Evolutionary conservation across 306 rosid genomes (phyloP), one percentile per base, ranked within the genome.

Genomic region (Senna siamea): DNA sequence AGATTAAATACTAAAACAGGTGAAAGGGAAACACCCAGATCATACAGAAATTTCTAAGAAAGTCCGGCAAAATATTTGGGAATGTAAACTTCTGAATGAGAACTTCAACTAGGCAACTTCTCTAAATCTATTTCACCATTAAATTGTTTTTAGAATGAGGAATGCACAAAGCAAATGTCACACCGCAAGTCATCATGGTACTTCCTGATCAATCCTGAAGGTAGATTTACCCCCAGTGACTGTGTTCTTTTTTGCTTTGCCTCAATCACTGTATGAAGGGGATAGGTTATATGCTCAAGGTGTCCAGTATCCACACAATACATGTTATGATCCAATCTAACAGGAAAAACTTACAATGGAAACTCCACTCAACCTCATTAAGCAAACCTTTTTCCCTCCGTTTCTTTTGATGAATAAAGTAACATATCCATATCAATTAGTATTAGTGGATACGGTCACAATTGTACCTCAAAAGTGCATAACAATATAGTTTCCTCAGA

Each of bases 131-230:
- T 23, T 38, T 70, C 26, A 55, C 5, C 9, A 10, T 14, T 20
- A 53, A 20, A 37, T 20, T 52, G 40, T 23, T 1, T 5, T 18
- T 18, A 6, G 10, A 52, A 20, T 13, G n/a, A 70, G 17, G 44
- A 15, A 12, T 38, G 53, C 61, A 57, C 35, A 48, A 50, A 61
- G 28, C 47, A 46, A 9, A 34, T n/a, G 41, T 15, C 60, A 62
- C 51, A 26, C 77, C 54, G 11, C 63, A 70, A 48, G 56, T 9
- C 11, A 11, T 37, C 38, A 5, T 26, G 69, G 3, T 30, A 7
- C 56, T 76, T 32, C 56, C 32, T 30, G 48, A 44, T 72, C 67
- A 72, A 67, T 28, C 17, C 34, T 34, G 47, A 73, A 52, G 9
- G 59, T 11, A 2, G 53, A 60, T 67, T 57, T 63, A 66, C 28